Conservation (phyloP, 495 filamentous ascomycete species). For the Chaetomium tenue region DNA sequence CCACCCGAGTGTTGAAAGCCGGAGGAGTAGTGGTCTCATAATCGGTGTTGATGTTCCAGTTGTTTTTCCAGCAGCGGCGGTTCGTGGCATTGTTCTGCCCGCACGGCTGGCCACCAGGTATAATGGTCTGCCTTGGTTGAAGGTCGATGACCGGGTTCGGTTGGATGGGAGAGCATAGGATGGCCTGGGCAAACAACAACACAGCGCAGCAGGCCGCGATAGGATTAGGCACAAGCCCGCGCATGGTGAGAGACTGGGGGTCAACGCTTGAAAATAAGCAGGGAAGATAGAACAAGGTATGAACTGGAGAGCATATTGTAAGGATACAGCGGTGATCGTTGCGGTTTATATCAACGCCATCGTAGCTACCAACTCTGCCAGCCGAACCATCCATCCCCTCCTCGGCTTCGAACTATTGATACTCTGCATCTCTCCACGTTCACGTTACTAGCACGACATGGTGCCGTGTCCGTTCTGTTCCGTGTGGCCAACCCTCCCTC, state of each 20-base stretch:
- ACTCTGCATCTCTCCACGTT: not conserved
- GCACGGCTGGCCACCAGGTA: constrained; percentile 31
- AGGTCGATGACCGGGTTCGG: constrained; percentile 13
- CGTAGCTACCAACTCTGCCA: not conserved
- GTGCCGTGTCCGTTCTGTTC: not conserved
- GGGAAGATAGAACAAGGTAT: too few species aligned
- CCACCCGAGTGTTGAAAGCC: constrained; percentile 29
- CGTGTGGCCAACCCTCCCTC: not conserved
- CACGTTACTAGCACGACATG: not conserved
- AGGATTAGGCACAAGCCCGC: not conserved
- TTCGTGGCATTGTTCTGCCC: constrained; percentile 38
- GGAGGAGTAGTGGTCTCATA: constrained; percentile 33
- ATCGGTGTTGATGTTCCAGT: constrained; percentile 38
- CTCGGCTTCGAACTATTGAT: not conserved
- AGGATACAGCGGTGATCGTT: not conserved
- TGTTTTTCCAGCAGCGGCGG: constrained; percentile 37
- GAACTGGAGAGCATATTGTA: too few species aligned
- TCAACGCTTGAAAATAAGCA: too few species aligned
- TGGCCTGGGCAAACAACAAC: not conserved
- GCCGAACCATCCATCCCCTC: not conserved
- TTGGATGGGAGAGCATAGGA: not conserved
- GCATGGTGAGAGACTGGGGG: not conserved
- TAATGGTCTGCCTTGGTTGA: constrained; percentile 30
- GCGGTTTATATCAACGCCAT: constrained; percentile 1
- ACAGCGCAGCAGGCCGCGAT: constrained; percentile 3